Evolutionary conservation across 2,329 filamentous ascomycete species (phyloP).

Genomic region (Diaporthe helianthi): DNA sequence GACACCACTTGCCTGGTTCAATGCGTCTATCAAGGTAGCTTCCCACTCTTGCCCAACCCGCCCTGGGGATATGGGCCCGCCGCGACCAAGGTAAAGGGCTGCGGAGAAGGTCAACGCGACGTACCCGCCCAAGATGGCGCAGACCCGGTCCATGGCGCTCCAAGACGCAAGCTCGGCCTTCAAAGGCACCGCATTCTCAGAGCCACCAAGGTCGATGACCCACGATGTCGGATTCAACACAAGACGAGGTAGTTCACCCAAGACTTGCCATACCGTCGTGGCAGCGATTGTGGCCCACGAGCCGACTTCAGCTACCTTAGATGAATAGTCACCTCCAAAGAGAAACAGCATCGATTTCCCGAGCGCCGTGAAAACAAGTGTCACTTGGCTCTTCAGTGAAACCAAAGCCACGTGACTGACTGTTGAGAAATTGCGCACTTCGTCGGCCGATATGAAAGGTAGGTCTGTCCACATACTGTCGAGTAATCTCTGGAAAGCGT

Average conservation of each 20-base stretch:
- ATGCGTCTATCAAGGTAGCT: slow-evolving; percentile 77
- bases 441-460: slow-evolving; percentile 59
- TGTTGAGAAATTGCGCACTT: slow-evolving; percentile 79
- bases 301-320: slow-evolving; percentile 40
- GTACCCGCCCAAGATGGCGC: slow-evolving; percentile 84
- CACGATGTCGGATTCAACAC: slow-evolving; percentile 60
- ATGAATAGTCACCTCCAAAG: slow-evolving; percentile 50
- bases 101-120: slow-evolving; percentile 76
- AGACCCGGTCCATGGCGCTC: slow-evolving; percentile 68
- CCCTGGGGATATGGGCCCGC: slow-evolving; percentile 69
- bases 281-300: slow-evolving; percentile 37
- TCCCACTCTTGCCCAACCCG: slow-evolving; percentile 70
- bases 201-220: slow-evolving; percentile 63
- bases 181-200: slow-evolving; percentile 47
- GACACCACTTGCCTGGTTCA: slow-evolving; percentile 94
- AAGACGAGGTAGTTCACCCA: slow-evolving; percentile 44
- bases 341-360: slow-evolving; percentile 52
- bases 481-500: slow-evolving; percentile 55
- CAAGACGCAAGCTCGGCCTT: slow-evolving; percentile 71
- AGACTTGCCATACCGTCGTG: slow-evolving; percentile 34
- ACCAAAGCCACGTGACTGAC: slow-evolving; percentile 75
- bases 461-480: slow-evolving; percentile 59
- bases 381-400: slow-evolving; percentile 62
- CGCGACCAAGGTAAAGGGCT: slow-evolving; percentile 79
- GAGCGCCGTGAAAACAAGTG: slow-evolving; percentile 48